A percentile compares a stretch with the other conserved stretches of the same genome.
These are phyloP conservation scores for Coemansia sp. DNA, from an alignment of 192 early-diverging fungal genomes.

Conservation along the genomic window DNA sequence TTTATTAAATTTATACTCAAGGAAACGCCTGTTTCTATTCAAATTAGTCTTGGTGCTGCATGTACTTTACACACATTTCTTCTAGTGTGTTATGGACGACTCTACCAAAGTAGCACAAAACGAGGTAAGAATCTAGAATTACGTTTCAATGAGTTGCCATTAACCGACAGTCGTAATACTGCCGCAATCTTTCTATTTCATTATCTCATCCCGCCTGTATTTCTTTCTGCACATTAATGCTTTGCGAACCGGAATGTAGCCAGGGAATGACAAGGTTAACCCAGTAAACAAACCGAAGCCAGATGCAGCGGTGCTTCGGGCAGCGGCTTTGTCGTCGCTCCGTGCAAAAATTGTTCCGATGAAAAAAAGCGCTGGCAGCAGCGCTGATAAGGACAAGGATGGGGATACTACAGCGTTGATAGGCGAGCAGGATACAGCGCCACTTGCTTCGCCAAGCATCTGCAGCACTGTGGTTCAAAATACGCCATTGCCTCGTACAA, in stretches of 20 bases:
- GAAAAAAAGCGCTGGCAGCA: not conserved
- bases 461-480: constrained; percentile 2
- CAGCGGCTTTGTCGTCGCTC: constrained; percentile 21
- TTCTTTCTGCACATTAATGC: not conserved
- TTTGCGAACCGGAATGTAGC: not conserved
- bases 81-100: constrained; percentile 1
- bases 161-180: not conserved
- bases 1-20: not conserved
- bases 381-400: not conserved
- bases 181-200: not conserved
- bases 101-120: not conserved
- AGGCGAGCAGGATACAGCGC: not conserved
- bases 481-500: not conserved
- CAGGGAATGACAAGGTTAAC: not conserved
- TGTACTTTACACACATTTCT: not conserved
- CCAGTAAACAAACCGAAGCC: not conserved
- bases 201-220: not conserved
- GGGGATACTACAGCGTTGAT: not conserved
- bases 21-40: not conserved
- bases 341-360: constrained; percentile 7
- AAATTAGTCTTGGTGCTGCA: not conserved
- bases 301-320: constrained; percentile 15
- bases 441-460: not conserved
- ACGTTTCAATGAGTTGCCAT: not conserved
- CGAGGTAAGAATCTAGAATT: constrained; percentile 4